These are phyloP conservation scores for Meira miltonrushii DNA, from an alignment of 1,284 basidiomycete species.

Conservation along the genomic window DNA sequence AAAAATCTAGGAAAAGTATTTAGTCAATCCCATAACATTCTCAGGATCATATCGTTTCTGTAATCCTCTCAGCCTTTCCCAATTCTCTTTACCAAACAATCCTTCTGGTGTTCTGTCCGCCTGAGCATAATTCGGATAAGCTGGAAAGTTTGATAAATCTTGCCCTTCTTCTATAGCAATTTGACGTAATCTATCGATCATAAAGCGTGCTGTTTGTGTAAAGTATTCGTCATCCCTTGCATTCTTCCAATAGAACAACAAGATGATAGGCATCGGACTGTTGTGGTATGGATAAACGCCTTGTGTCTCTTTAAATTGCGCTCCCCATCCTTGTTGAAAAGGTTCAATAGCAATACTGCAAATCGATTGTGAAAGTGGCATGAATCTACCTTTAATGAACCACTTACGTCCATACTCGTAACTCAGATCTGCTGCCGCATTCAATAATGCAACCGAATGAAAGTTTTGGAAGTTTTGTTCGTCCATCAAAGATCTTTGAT, in stretches of 20 bases:
- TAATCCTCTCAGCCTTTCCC: conserved; percentile 21
- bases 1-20: conserved; percentile 23
- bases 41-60: conserved; percentile 27
- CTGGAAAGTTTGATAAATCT: conserved; percentile 25
- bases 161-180: conserved; percentile 32
- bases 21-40: conserved; percentile 34
- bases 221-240: conserved; percentile 30
- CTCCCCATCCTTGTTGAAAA: no score
- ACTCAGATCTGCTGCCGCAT: no score
- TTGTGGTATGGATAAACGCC: conserved; percentile 30
- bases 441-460: no score
- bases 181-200: conserved; percentile 21
- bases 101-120: conserved; percentile 19
- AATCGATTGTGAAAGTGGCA: no score
- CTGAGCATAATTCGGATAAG: conserved; percentile 42
- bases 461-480: no score
- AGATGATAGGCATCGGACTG: conserved; percentile 33
- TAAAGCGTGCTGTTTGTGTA: conserved; percentile 21
- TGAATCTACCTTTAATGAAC: no score
- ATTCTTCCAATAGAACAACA: conserved; percentile 38
- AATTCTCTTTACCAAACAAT: conserved; percentile 28
- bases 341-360: no score
- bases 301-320: conserved; percentile 4
- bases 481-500: no score
- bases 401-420: no score